Percentiles rank a stretch among this genome's conserved stretches.
Evolutionary conservation across 2,329 filamentous ascomycete species (phyloP).

Genomic region (Cryoendolithus antarcticus): DNA sequence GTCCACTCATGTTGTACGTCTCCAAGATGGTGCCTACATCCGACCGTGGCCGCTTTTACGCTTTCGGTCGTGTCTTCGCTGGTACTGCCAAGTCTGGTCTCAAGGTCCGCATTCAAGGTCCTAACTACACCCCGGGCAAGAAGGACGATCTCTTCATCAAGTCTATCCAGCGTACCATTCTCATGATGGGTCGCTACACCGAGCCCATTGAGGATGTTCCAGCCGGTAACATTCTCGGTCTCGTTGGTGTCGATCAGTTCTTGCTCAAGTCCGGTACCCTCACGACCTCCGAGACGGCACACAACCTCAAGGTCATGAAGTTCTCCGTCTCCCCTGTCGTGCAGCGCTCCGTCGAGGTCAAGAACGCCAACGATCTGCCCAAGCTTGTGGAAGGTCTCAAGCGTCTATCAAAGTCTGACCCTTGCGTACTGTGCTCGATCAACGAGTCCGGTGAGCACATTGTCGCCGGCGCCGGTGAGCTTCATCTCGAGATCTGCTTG

Average conservation of each 20-base stretch:
- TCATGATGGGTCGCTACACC: constrained; percentile 99
- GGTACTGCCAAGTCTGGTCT: constrained; percentile 96
- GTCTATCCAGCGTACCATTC: constrained; percentile 97
- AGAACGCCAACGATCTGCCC: constrained; percentile 99
- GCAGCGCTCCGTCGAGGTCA: constrained; percentile 96
- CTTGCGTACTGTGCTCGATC: constrained; percentile 87
- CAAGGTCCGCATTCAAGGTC: constrained; percentile 99
- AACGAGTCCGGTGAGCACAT: constrained; percentile 94
- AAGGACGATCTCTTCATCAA: constrained; percentile 99
- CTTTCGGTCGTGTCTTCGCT: constrained; percentile 99
- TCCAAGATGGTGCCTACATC: constrained; percentile 99
- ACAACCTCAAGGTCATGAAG: constrained; percentile 99
- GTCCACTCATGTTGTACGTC: constrained; percentile 98
- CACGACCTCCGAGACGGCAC: constrained; percentile 89
- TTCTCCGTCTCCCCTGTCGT: constrained; percentile 99
- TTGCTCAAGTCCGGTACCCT: constrained; percentile 99
- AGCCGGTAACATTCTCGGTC: constrained; percentile 98
- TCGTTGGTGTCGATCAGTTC: constrained; percentile 99
- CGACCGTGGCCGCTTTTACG: constrained; percentile 99
- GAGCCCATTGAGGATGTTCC: constrained; percentile 99
- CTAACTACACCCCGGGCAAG: constrained; percentile 95
- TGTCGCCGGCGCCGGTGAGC: constrained; percentile 96
- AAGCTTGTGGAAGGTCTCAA: constrained; percentile 99
- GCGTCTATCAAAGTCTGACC: constrained; percentile 99
- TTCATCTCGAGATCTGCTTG: constrained; percentile 99